phyloP scores from a whole-genome alignment of 176 grass and related monocot species.

The Eleusine indica region DNA sequence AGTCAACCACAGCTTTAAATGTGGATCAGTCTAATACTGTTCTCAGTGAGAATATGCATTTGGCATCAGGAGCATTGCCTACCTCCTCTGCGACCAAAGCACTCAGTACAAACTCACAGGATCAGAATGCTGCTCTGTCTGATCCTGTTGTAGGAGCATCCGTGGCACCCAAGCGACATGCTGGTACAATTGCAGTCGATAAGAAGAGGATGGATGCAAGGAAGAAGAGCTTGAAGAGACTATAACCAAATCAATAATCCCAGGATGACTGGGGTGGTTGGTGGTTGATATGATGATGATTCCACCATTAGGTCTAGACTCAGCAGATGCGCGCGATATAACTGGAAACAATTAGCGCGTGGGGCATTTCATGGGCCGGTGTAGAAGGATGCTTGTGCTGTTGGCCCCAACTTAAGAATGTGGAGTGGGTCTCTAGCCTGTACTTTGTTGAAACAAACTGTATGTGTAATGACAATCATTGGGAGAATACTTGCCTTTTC shows the following conservation, averaged over 20 bases:
- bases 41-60: conserved; percentile 47
- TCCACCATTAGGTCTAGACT: neutral
- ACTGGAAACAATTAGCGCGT: neutral
- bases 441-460: conserved; percentile 12
- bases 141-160: conserved; percentile 51
- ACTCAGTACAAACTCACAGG: conserved; percentile 46
- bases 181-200: conserved; percentile 51
- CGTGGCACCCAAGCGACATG: conserved; percentile 2
- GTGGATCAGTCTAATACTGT: conserved; percentile 54
- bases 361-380: conserved; percentile 20
- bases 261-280: neutral
- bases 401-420: neutral
- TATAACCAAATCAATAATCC: conserved; percentile 40
- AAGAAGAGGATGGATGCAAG: conserved; percentile 92
- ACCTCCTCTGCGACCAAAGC: conserved; percentile 52
- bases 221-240: conserved; percentile 96
- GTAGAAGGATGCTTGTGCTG: neutral
- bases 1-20: conserved; percentile 71
- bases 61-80: conserved; percentile 31
- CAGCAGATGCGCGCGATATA: conserved; percentile 11
- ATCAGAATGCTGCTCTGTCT: conserved; percentile 57
- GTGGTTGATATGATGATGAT: conserved; percentile 1
- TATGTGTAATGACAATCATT: conserved; percentile 26
- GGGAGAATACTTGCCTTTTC: conserved; percentile 30
- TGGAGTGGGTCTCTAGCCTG: conserved; percentile 2